These are phyloP conservation scores for Cystobasidium sp. DNA, from an alignment of 1,284 basidiomycete species.

Conservation along the genomic window DNA sequence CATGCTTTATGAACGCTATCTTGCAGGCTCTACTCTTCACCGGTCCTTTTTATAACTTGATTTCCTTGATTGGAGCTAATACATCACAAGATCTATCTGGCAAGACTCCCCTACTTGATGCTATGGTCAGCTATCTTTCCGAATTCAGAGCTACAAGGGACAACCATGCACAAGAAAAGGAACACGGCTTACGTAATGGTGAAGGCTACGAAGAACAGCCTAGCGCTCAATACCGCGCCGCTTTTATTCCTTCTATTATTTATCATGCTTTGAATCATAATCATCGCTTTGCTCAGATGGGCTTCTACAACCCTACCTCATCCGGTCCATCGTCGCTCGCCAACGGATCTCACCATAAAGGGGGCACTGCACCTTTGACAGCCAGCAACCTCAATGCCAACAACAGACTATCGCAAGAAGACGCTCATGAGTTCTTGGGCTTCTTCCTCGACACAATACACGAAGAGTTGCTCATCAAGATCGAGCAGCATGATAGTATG, in stretches of 20 bases:
- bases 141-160: conserved; percentile 65
- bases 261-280: conserved; percentile 96
- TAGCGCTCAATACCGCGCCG: conserved; percentile 57
- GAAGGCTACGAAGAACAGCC: conserved; percentile 53
- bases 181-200: conserved; percentile 44
- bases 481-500: conserved; percentile 31
- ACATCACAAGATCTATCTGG: conserved; percentile 61
- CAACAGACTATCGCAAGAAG: conserved; percentile 86
- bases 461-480: conserved; percentile 66
- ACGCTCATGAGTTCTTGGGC: conserved; percentile 98
- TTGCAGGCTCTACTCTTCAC: conserved; percentile 90
- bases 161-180: conserved; percentile 22
- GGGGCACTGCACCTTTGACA: conserved; percentile 13
- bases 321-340: conserved; percentile 4
- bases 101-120: conserved; percentile 78
- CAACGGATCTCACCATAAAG: conserved; percentile 8
- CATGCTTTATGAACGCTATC: conserved; percentile 95
- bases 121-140: conserved; percentile 76
- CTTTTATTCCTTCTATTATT: conserved; percentile 85
- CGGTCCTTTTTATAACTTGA: conserved; percentile 79
- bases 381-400: conserved; percentile 26
- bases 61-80: conserved; percentile 70
- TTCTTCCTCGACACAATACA: conserved; percentile 95
- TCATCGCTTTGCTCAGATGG: conserved; percentile 90
- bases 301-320: conserved; percentile 63